Evolutionary conservation across 805 yeast species (phyloP).

Genomic region (Ogataea kodamae): DNA sequence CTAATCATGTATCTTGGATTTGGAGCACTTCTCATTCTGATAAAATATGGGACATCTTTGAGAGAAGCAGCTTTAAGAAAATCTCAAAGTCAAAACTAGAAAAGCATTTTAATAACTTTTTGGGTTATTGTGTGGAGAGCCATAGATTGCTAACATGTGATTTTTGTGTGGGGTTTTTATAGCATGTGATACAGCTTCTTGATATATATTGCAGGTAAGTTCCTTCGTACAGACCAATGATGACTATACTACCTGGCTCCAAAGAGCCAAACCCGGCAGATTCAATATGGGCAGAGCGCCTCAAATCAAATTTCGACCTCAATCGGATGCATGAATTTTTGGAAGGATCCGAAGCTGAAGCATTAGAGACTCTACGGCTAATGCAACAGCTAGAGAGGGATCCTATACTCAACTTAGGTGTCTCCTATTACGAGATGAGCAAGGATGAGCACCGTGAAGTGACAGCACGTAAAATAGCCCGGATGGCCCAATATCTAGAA

Average conservation of each 20-base stretch:
- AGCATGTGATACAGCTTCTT: constrained; percentile 9
- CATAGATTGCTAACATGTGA: constrained; percentile 11
- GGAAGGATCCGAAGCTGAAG: constrained; percentile 46
- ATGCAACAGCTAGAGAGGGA: constrained; percentile 63
- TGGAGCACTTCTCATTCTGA: constrained; percentile 31
- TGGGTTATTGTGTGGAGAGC: constrained; percentile 6
- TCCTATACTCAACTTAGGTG: constrained; percentile 55
- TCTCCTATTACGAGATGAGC: constrained; percentile 54
- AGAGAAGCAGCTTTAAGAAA: constrained; percentile 23
- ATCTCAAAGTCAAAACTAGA: constrained; percentile 6
- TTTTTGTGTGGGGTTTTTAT: constrained; percentile 9
- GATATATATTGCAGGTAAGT: too few species aligned
- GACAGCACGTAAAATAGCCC: constrained; percentile 58
- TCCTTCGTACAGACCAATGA: too few species aligned
- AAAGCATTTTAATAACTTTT: too few species aligned
- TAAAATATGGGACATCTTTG: constrained; percentile 39
- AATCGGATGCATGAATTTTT: constrained; percentile 52
- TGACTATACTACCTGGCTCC: constrained; percentile 29
- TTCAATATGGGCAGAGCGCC: constrained; percentile 44
- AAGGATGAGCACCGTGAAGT: constrained; percentile 56
- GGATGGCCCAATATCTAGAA: constrained; percentile 60
- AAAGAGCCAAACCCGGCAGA: constrained; percentile 36
- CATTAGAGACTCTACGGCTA: constrained; percentile 45
- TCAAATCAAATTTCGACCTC: constrained; percentile 38
- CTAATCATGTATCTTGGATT: constrained; percentile 39